Base-by-base conservation (phyloP, 805 yeast genomes). In the Hanseniaspora guilliermondii region DNA sequence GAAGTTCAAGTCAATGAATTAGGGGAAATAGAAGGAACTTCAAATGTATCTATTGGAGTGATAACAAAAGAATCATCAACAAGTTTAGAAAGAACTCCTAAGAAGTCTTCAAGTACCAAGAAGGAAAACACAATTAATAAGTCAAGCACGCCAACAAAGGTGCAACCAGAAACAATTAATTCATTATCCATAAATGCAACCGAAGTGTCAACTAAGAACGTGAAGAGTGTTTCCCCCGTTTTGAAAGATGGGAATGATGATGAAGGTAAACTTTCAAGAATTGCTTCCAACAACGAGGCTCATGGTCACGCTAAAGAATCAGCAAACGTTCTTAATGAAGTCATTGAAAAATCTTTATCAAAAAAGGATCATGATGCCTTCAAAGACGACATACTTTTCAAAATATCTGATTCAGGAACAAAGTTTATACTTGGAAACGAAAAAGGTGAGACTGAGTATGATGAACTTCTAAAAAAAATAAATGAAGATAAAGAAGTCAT, bases 1-100 rank as follows among this genome's bases (percentile, higher is more conserved):
- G 68, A 66, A 58, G 58, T 66, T 22, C 58, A 59, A 40, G 61
- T 88, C 44, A 81, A 75, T 55, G 85, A 78, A 41, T 60, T 59
- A 21, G 73, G 71, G 16, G 73, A 58, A 36, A 5, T 38, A 1
- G 58, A 57, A n/a, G 33, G 38, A 4, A 17, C 37, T 30, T 17
- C 47, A 2, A 35, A 56, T 14, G 38, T 48, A 4, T 55, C 60
- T 38, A 17, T 35, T 25, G 24, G 14, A 4, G 40, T 12, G 35
- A 16, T 56, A 24, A 33, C 36, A 24, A 35, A 49, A 32, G 44
- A 48, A 22, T n/a, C 17, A 17, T 24, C 53, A n/a, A 4, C 42
- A 11, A 53, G 46, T 37, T 32, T 52, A 14, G 49, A 44, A 45
- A 45, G 49, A 36, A 52, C 49, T 35, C 49, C 55, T 9, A 41